phyloP scores from a whole-genome alignment of 176 grass and related monocot genomes.

The Phoenix roebelenii region DNA sequence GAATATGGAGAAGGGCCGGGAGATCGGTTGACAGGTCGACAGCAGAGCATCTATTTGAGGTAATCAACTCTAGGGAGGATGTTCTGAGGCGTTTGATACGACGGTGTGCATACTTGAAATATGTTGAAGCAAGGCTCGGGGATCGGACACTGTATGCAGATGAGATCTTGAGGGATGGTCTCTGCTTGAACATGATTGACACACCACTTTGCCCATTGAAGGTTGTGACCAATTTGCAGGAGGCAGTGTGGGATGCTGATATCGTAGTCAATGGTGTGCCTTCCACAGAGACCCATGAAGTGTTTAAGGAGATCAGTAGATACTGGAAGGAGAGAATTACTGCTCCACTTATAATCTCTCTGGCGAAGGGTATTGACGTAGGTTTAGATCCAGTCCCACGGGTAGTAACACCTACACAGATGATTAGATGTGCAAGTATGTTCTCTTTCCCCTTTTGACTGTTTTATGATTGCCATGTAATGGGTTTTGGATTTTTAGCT shows the following conservation, averaged over 20 bases:
- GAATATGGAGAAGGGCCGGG: slow-evolving; percentile 77
- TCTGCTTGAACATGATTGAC: slow-evolving; percentile 92
- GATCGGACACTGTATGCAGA: slow-evolving; percentile 77
- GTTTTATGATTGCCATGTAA: not conserved
- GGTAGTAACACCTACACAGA: slow-evolving; percentile 89
- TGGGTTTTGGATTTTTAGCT: no score
- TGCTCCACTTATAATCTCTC: slow-evolving; percentile 74
- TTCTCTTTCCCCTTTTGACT: slow-evolving; percentile 9
- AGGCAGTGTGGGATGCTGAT: slow-evolving; percentile 96
- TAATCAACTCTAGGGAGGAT: slow-evolving; percentile 95
- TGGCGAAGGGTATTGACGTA: slow-evolving; percentile 88
- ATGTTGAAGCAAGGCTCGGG: slow-evolving; percentile 84
- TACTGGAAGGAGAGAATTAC: slow-evolving; percentile 98
- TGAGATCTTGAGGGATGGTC: slow-evolving; percentile 79
- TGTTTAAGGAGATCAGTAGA: slow-evolving; percentile 84
- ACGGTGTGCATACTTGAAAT: slow-evolving; percentile 87
- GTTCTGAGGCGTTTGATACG: slow-evolving; percentile 78
- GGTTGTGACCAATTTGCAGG: slow-evolving; percentile 94
- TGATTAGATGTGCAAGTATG: slow-evolving; percentile 87
- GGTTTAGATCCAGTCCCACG: slow-evolving; percentile 59
- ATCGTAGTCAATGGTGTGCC: slow-evolving; percentile 90
- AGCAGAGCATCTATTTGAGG: slow-evolving; percentile 76
- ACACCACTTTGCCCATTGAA: slow-evolving; percentile 87
- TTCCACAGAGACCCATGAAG: slow-evolving; percentile 79
- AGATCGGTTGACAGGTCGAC: slow-evolving; percentile 56